A percentile compares a stretch with the other conserved stretches of the same genome.
Conservation (phyloP, 371 early-diverging fungal species). For the Umbelopsis sp. region DNA sequence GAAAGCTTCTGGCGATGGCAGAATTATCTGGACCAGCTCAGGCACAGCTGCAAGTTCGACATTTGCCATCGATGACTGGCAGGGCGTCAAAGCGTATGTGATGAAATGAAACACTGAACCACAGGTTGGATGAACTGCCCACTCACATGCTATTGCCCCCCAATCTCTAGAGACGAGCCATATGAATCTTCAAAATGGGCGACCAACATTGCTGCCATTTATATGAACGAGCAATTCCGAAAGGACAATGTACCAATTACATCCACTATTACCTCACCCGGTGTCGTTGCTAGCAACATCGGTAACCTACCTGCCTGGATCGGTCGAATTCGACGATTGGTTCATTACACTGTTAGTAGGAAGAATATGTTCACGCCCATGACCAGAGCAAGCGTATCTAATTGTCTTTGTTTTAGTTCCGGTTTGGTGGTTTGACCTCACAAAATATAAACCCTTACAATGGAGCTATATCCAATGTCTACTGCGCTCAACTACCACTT, state of each 20-base stretch:
- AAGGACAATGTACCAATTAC: slow-evolving; percentile 28
- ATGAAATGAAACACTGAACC: background rate
- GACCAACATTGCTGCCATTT: slow-evolving; percentile 63
- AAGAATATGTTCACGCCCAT: background rate
- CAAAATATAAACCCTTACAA: slow-evolving; percentile 65
- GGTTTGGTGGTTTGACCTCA: slow-evolving; percentile 51
- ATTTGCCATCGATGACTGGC: slow-evolving; percentile 71
- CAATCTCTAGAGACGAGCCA: slow-evolving; percentile 45
- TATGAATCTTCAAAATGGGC: slow-evolving; percentile 86
- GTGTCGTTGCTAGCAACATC: slow-evolving; percentile 72
- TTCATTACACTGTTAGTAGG: slow-evolving; percentile 52
- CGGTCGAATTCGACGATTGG: slow-evolving; percentile 33
- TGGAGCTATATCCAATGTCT: slow-evolving; percentile 56
- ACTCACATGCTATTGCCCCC: slow-evolving; percentile 15
- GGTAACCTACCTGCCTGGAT: slow-evolving; percentile 57
- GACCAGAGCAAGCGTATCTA: background rate
- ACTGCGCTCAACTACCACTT: slow-evolving; percentile 50
- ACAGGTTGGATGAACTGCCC: background rate
- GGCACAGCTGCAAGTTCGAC: slow-evolving; percentile 54
- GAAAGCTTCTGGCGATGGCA: slow-evolving; percentile 50
- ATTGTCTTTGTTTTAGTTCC: slow-evolving; percentile 33
- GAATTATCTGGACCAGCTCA: slow-evolving; percentile 88
- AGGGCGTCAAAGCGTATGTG: slow-evolving; percentile 63
- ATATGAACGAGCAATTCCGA: slow-evolving; percentile 52
- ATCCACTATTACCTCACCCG: slow-evolving; percentile 71